Evolutionary conservation across 352 stramenopile species (phyloP).

Genomic region (Globisporangium cylindrosporum): DNA sequence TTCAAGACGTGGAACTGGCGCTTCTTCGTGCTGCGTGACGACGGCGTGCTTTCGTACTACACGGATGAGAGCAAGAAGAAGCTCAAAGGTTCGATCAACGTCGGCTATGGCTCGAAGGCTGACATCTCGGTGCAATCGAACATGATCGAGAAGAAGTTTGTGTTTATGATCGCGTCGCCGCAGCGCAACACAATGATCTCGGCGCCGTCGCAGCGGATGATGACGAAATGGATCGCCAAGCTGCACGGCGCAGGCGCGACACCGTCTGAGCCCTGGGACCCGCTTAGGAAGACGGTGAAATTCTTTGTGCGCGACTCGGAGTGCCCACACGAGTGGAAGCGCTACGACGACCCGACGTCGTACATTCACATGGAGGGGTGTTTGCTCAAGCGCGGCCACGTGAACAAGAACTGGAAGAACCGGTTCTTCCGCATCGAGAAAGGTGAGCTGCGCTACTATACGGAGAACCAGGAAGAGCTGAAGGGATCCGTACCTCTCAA

Average conservation of each 20-base stretch:
- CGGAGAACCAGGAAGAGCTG: constrained; percentile 68
- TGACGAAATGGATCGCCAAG: constrained; percentile 83
- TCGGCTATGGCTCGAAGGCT: constrained; percentile 62
- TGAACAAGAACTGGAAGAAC: constrained; percentile 89
- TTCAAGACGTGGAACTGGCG: constrained; percentile 91
- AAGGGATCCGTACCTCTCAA: constrained; percentile 76
- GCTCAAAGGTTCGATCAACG: constrained; percentile 77
- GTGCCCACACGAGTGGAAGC: constrained; percentile 79
- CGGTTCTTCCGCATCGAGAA: constrained; percentile 86
- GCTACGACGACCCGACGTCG: constrained; percentile 81
- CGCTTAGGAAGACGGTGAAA: constrained; percentile 77
- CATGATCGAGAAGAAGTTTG: constrained; percentile 73
- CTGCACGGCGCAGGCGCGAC: constrained; percentile 69
- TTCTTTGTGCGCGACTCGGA: constrained; percentile 75
- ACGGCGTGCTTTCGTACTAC: constrained; percentile 83
- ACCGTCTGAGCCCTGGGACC: constrained; percentile 70
- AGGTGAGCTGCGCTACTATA: constrained; percentile 80
- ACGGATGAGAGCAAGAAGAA: constrained; percentile 68
- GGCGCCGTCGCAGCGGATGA: constrained; percentile 62
- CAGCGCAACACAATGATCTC: constrained; percentile 84
- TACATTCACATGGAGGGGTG: constrained; percentile 88
- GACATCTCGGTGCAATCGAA: constrained; percentile 85
- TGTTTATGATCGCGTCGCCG: constrained; percentile 78
- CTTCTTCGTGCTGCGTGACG: constrained; percentile 82
- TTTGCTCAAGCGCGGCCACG: constrained; percentile 75